A percentile compares a stretch with the other conserved stretches of the same genome.
Evolutionary conservation across 2,329 filamentous ascomycete species (phyloP).

Genomic region (Penicillium verrucosum): DNA sequence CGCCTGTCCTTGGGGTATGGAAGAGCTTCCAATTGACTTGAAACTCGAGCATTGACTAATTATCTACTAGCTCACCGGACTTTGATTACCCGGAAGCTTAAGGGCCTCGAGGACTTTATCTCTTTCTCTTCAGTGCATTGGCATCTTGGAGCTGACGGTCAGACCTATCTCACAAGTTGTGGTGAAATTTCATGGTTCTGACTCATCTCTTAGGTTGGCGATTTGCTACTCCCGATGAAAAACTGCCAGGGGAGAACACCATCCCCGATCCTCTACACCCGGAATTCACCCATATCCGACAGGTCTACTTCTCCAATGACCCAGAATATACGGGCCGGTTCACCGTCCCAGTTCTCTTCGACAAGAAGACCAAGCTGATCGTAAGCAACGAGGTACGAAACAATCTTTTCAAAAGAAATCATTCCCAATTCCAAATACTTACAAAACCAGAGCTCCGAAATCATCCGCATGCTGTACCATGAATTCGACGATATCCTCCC

Average conservation of each 20-base stretch:
- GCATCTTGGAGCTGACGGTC: constrained; percentile 71
- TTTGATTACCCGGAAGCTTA: constrained; percentile 82
- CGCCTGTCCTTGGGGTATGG: constrained; percentile 78
- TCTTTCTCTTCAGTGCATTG: constrained; percentile 82
- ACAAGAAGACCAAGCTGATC: constrained; percentile 67
- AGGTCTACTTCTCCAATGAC: constrained; percentile 76
- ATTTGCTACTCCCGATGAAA: constrained; percentile 66
- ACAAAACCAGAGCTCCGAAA: constrained; percentile 63
- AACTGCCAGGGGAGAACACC: constrained; percentile 54
- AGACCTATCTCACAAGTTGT: constrained; percentile 17
- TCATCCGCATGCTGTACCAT: constrained; percentile 82
- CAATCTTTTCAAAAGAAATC: not conserved
- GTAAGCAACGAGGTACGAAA: constrained; percentile 77
- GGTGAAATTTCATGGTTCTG: not conserved
- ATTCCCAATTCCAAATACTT: not conserved
- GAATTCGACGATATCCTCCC: constrained; percentile 73
- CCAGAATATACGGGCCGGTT: constrained; percentile 72
- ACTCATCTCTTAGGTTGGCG: constrained; percentile 65
- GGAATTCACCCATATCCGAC: constrained; percentile 68
- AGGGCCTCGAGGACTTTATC: constrained; percentile 85
- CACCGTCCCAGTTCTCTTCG: constrained; percentile 80
- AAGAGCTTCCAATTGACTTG: not conserved
- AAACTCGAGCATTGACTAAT: constrained; percentile 15
- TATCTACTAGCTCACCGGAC: constrained; percentile 67
- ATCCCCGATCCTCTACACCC: constrained; percentile 58